A percentile compares a stretch with the other conserved stretches of the same genome.
Conservation (phyloP, 2,329 filamentous ascomycete species). For the Leptographium flavum region DNA sequence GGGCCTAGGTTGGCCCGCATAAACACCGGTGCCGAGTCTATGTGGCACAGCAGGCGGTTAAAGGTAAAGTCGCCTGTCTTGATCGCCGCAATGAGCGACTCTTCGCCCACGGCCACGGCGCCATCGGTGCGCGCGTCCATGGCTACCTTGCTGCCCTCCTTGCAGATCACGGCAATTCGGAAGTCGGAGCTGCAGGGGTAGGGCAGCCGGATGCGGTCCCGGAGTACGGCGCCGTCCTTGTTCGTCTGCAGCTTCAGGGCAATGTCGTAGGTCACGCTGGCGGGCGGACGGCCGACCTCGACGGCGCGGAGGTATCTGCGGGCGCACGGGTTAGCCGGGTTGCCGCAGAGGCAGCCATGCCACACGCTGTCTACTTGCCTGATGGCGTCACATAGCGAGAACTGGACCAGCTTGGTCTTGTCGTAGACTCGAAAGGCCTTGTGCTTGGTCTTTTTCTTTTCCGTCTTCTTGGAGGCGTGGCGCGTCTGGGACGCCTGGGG, state of each 20-base stretch:
- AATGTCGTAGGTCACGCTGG: conserved; percentile 73
- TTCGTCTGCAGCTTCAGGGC: conserved; percentile 68
- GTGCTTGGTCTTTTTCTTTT: conserved; percentile 44
- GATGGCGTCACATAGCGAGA: conserved; percentile 83
- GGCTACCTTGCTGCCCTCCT: conserved; percentile 62
- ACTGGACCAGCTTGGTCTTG: conserved; percentile 54
- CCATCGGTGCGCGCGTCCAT: conserved; percentile 63
- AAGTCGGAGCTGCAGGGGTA: conserved; percentile 81
- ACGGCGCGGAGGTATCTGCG: conserved; percentile 74
- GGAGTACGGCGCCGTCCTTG: conserved; percentile 75
- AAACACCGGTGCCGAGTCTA: conserved; percentile 60
- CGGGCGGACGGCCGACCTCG: conserved; percentile 72
- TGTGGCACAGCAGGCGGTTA: conserved; percentile 78
- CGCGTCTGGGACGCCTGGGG: conserved; percentile 30
- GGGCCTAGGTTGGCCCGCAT: conserved; percentile 69
- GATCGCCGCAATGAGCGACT: conserved; percentile 70
- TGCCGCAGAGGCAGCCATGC: too few relatives aligned
- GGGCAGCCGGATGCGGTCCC: conserved; percentile 76
- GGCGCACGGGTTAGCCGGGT: background rate
- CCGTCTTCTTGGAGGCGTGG: conserved; percentile 30
- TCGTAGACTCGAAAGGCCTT: conserved; percentile 55
- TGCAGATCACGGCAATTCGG: conserved; percentile 79
- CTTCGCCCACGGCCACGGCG: conserved; percentile 72
- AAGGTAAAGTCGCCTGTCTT: conserved; percentile 65
- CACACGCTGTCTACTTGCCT: conserved; percentile 40